A percentile compares a stretch with the other conserved stretches of the same genome.
Evolutionary conservation across 169 alveolate genomes (phyloP).

Genomic region (Miamiensis avidus): DNA sequence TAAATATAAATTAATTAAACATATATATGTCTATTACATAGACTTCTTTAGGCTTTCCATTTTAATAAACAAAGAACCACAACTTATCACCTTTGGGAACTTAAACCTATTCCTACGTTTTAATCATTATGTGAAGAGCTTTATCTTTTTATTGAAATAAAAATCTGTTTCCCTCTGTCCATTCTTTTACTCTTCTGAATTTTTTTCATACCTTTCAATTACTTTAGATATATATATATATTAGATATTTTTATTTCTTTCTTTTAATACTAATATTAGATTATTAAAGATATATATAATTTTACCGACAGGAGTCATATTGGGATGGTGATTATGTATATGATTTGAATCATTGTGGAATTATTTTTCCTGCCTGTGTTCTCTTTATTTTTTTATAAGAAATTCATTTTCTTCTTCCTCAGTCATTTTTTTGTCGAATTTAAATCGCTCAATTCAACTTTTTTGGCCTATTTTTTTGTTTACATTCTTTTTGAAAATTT

Average conservation of each 20-base stretch:
- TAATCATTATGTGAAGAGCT: background rate
- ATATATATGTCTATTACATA: background rate
- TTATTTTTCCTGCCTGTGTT: background rate
- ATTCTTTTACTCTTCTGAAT: background rate
- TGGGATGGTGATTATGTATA: background rate
- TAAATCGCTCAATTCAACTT: background rate
- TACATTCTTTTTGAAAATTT: too few species aligned
- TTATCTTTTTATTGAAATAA: background rate
- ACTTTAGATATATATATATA: background rate
- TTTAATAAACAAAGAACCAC: background rate
- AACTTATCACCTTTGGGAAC: background rate
- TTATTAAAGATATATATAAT: too few species aligned
- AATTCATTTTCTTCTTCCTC: background rate
- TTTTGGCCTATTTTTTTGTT: too few species aligned
- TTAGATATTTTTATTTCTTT: too few species aligned
- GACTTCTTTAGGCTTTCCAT: background rate
- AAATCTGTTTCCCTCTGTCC: background rate
- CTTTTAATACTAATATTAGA: too few species aligned
- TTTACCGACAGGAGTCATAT: background rate
- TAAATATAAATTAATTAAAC: background rate
- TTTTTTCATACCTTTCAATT: background rate
- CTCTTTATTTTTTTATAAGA: background rate
- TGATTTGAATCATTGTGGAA: background rate
- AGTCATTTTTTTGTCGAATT: background rate
- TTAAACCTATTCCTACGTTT: background rate